A percentile compares a stretch with the other conserved stretches of the same genome.
Evolutionary conservation across 2,329 filamentous ascomycete genomes (phyloP).

Genomic region (Trichoderma harzianum): DNA sequence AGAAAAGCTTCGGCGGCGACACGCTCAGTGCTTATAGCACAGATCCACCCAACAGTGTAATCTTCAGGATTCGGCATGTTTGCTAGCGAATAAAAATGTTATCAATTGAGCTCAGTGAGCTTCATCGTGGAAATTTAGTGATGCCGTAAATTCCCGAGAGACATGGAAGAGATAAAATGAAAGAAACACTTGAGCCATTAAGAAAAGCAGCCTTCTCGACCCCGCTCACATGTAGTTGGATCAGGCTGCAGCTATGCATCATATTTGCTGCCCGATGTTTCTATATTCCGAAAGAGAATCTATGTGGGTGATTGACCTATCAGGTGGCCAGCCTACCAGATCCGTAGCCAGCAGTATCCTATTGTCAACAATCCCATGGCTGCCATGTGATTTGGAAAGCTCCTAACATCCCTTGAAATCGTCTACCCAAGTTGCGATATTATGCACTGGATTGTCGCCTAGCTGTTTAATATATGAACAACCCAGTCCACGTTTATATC

Average conservation of each 20-base stretch:
- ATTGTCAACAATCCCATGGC: not conserved
- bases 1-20: slow-evolving; percentile 32
- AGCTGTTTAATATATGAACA: too few relatives aligned
- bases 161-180: not conserved
- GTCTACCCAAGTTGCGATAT: not conserved
- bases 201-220: not conserved
- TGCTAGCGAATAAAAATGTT: too few relatives aligned
- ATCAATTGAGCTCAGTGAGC: too few relatives aligned
- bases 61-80: not conserved
- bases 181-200: not conserved
- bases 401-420: not conserved
- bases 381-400: not conserved
- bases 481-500: too few relatives aligned
- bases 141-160: not conserved
- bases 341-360: not conserved
- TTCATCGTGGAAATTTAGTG: not conserved
- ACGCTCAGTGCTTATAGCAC: slow-evolving; percentile 36
- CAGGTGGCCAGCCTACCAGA: not conserved
- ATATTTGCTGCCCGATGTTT: not conserved
- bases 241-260: not conserved
- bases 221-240: not conserved
- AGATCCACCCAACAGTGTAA: slow-evolving; percentile 44
- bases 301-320: not conserved
- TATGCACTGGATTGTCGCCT: too few relatives aligned
- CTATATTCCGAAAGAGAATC: not conserved